Evolutionary conservation across 257 asterid genomes (phyloP), one percentile per base, ranked within the genome.

Genomic region (Vinca minor): DNA sequence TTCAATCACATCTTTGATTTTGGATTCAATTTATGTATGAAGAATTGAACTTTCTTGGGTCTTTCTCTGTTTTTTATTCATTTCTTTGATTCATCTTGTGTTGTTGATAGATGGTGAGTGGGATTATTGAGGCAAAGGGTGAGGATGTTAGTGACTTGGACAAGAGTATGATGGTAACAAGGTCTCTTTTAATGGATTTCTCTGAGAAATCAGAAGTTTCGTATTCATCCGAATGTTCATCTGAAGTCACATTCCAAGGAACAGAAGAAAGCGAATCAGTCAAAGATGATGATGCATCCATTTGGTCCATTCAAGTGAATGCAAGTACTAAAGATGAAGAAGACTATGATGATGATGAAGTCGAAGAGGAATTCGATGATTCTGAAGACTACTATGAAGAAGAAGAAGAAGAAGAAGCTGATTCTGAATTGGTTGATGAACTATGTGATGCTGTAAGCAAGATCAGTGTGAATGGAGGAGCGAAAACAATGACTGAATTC

Each of bases 241-340:
- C 95, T 44, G 83, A 61, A 71, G 50, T 70, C 76, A 77, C 83
- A 49, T 62, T 63, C 63, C 79, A 76, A 66, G 83, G 77, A 26
- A 72, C 35, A 13, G 77, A 42, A 25, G n/a, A 49, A 60, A 12
- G 76, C 41, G n/a, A n/a, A n/a, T n/a, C n/a, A n/a, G 72, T 70
- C 38, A 57, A 48, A 39, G 81, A 76, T 21, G 95, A 88, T 20
- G 77, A 68, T 35, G 54, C 83, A 1, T 89, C 93, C 0, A n/a
- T 84, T 2, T 89, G 96, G 96, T 89, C 93, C 14, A 79, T 86
- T 75, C 89, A 83, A 74, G 95, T 79, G 66, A 86, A 86, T 56
- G 95, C 84, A 42, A 86, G 96, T 76, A 69, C 61, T 4, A 53
- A 56, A 49, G 89, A 78, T 8, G n/a, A n/a, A n/a, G n/a, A n/a